Evolutionary conservation across 306 rosid genomes (phyloP), one percentile per base, ranked within the genome.

Genomic region (Lathyrus sativus): DNA sequence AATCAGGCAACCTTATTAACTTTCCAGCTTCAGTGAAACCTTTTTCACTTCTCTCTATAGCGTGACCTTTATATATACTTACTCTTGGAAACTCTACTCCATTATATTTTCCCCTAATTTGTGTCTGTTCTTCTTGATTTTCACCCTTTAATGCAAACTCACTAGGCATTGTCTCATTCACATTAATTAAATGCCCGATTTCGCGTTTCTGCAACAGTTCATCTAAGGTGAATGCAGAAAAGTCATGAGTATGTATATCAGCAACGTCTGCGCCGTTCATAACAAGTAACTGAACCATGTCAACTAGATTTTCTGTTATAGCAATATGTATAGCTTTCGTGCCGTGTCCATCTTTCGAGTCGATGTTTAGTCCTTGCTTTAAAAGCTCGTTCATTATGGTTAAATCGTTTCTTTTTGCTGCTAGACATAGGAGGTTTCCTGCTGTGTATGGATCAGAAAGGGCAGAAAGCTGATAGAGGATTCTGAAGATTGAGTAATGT

Each of bases 31-130:
- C 86, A 64, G 39, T 71, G 77, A 72, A 61, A 74, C 82, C 26
- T 8, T 76, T 68, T 70, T 84, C 82, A 74, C 69, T 86, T 70
- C 91, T 90, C 55, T 72, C 71, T 13, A 72, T 2, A 39, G 97
- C 96, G 78, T 93, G 85, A 8, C 95, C 96, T 83, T 73, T 84
- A 71, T 86, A 90, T 74, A 93, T 84, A 68, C 95, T 83, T 19
- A 90, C 89, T 57, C 98, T 90, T 13, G 58, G 72, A 81, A 42
- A 72, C 37, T 65, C 55, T 54, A 42, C 45, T 63, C 68, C 77
- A 46, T 37, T 65, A 24, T 70, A 73, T 79, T 76, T 74, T 79
- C 75, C 77, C 69, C 70, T 37, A 19, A 17, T 46, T 3, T 55
- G 65, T 10, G 69, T 72, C 7, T 83, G 58, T 71, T 85, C 84